phyloP scores from a whole-genome alignment of 2,329 filamentous ascomycete genomes.

The Stemphylium beticola region DNA sequence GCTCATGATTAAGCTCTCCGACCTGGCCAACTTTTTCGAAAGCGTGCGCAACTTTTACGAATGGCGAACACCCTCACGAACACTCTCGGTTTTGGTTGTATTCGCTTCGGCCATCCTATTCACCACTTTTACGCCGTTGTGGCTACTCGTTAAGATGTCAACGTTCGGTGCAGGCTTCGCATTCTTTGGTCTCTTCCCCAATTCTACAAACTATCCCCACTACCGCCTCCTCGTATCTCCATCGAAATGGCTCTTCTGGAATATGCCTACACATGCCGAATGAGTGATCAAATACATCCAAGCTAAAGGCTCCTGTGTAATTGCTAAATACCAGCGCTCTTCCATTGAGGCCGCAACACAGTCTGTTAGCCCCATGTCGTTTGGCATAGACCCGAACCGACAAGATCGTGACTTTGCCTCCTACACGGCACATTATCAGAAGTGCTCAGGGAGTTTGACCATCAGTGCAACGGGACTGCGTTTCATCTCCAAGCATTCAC shows the following conservation, averaged over 20 bases:
- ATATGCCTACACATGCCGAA: slow-evolving; percentile 48
- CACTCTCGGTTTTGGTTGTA: slow-evolving; percentile 31
- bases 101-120: slow-evolving; percentile 27
- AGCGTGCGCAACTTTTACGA: slow-evolving; percentile 48
- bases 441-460: slow-evolving; percentile 23
- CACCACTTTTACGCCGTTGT: slow-evolving; percentile 30
- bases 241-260: slow-evolving; percentile 45
- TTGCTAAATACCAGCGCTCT: neutral
- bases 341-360: too few relatives aligned
- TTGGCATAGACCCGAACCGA: too few relatives aligned
- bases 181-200: slow-evolving; percentile 46
- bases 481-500: slow-evolving; percentile 21
- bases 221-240: slow-evolving; percentile 48
- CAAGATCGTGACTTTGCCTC: slow-evolving; percentile 21
- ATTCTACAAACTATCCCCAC: slow-evolving; percentile 41
- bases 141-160: slow-evolving; percentile 38
- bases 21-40: slow-evolving; percentile 47
- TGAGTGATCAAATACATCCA: slow-evolving; percentile 43
- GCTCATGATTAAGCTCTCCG: slow-evolving; percentile 45
- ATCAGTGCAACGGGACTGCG: slow-evolving; percentile 24
- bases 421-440: slow-evolving; percentile 26
- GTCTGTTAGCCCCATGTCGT: too few relatives aligned
- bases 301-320: slow-evolving; percentile 31
- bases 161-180: slow-evolving; percentile 37
- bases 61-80: slow-evolving; percentile 42